Percentiles rank a stretch among this genome's conserved stretches.
These are phyloP conservation scores for Neonectria hederae DNA, from an alignment of 2,329 filamentous ascomycete species.

Conservation along the genomic window DNA sequence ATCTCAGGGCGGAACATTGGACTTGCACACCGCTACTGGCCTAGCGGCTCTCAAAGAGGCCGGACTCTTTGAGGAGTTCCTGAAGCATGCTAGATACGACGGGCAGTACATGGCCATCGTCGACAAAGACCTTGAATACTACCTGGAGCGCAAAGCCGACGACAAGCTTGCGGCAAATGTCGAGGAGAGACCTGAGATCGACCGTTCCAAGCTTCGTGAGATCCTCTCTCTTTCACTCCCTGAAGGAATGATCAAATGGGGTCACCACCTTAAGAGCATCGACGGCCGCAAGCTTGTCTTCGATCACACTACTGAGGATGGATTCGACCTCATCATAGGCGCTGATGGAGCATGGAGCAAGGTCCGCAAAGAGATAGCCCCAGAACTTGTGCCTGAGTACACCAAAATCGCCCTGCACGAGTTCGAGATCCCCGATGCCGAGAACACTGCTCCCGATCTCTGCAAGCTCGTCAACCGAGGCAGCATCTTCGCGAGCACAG, in stretches of 20 bases:
- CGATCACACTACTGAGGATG: slow-evolving; percentile 44
- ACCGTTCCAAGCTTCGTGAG: slow-evolving; percentile 55
- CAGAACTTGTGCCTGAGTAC: slow-evolving; percentile 54
- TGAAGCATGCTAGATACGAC: slow-evolving; percentile 60
- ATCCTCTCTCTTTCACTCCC: slow-evolving; percentile 58
- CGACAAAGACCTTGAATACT: slow-evolving; percentile 51
- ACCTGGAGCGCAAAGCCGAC: slow-evolving; percentile 42
- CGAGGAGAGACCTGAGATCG: slow-evolving; percentile 61
- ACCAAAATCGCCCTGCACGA: slow-evolving; percentile 56
- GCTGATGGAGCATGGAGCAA: slow-evolving; percentile 53
- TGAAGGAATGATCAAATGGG: slow-evolving; percentile 57
- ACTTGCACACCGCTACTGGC: slow-evolving; percentile 62
- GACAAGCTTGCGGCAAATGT: slow-evolving; percentile 34
- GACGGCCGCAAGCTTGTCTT: slow-evolving; percentile 51
- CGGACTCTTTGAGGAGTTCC: slow-evolving; percentile 59
- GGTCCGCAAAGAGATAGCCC: slow-evolving; percentile 46
- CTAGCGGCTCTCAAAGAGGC: slow-evolving; percentile 61
- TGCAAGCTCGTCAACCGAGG: slow-evolving; percentile 58
- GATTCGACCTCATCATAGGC: slow-evolving; percentile 52
- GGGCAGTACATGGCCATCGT: slow-evolving; percentile 60
- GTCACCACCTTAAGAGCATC: slow-evolving; percentile 53
- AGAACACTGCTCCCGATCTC: slow-evolving; percentile 54
- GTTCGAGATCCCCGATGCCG: slow-evolving; percentile 53
- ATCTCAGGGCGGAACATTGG: slow-evolving; percentile 62
- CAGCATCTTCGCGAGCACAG: slow-evolving; percentile 54